Conservation (phyloP, 2,329 filamentous ascomycete species). For the Plectosphaerella sp. region DNA sequence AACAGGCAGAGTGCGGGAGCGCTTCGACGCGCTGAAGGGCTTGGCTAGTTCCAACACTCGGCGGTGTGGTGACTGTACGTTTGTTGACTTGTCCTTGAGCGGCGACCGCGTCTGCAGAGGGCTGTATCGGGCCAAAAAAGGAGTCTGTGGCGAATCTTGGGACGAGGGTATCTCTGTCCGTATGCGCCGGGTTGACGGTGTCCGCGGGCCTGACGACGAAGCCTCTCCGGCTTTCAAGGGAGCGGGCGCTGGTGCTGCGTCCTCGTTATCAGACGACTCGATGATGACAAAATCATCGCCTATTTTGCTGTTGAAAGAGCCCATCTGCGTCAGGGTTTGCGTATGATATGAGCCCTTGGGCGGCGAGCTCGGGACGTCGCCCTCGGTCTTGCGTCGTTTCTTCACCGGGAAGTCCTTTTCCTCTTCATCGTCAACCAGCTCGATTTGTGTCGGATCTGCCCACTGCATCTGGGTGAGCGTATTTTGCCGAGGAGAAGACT, state of each 20-base stretch:
- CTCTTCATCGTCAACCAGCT: slow-evolving; percentile 17
- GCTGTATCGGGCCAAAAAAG: slow-evolving; percentile 34
- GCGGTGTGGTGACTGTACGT: slow-evolving; percentile 6
- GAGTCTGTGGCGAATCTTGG: slow-evolving; percentile 34
- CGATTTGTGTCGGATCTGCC: slow-evolving; percentile 18
- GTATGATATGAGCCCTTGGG: slow-evolving; percentile 24
- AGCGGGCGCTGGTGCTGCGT: slow-evolving; percentile 14
- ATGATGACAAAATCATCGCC: slow-evolving; percentile 18
- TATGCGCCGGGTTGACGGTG: slow-evolving; percentile 26
- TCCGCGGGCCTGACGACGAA: slow-evolving; percentile 31
- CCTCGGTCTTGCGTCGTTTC: slow-evolving; percentile 21
- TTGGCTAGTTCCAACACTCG: neutral
- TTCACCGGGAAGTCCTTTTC: slow-evolving; percentile 13
- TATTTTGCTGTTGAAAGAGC: slow-evolving; percentile 1
- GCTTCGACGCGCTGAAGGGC: slow-evolving; percentile 12
- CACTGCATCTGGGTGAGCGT: slow-evolving; percentile 38
- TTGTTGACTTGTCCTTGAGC: slow-evolving; percentile 28
- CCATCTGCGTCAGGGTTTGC: slow-evolving; percentile 37
- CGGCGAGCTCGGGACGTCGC: slow-evolving; percentile 23
- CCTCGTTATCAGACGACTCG: slow-evolving; percentile 30
- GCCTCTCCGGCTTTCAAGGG: too few species aligned
- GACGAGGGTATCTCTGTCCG: slow-evolving; percentile 41
- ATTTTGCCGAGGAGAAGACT: slow-evolving; percentile 23
- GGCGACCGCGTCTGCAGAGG: slow-evolving; percentile 29
- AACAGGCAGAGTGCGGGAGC: slow-evolving; percentile 30